Base-by-base conservation (phyloP, 176 grass and related monocot species). In the Zoysia japonica region DNA sequence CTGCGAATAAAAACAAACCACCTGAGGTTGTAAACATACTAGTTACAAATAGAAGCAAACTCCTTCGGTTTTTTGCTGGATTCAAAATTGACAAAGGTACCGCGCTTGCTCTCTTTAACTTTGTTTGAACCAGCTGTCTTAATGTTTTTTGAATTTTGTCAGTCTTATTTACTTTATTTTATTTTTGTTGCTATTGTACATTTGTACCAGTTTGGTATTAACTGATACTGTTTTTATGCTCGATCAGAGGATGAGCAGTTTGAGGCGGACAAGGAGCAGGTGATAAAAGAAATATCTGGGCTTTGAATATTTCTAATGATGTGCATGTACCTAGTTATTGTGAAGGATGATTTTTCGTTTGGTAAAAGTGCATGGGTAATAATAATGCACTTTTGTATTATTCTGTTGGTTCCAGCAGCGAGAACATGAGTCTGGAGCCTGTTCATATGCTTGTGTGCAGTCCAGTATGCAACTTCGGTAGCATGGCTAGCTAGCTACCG, bases 1-100 rank as follows among this genome's bases (percentile, higher is more conserved):
- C 78, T 83, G 95, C 88, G 11, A 97, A 97, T 89, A 86, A 84
- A 78, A 94, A 92, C 79, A 97, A 97, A 42, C 87, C 95, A 2
- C 66, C 77, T 36, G 95, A 97, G 77, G 89, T 97, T 78, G 81
- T 90, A 56, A 89, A 85, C 74, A 97, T 94, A 85, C 53, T 97
- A 70, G 83, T 88, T 50, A 92, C 91, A 47, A 97, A 97, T 79
- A 90, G 87, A 80, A 94, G 83, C 85, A 97, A 97, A 78, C 89
- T 97, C 77, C 95, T 94, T 71, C 95, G 92, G 11, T 88, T 94
- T 81, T 88, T 97, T 50, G 74, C 81, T 13, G 92, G 85, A 72
- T 89, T 97, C 80, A 97, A 94, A 71, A 87, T 79, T 52, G 95
- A 97, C 70, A 97, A 97, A 97, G 95, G 95, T 97, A 84, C 36